Conservation (phyloP, 306 rosid genomes). For the Hippophae tibetana region DNA sequence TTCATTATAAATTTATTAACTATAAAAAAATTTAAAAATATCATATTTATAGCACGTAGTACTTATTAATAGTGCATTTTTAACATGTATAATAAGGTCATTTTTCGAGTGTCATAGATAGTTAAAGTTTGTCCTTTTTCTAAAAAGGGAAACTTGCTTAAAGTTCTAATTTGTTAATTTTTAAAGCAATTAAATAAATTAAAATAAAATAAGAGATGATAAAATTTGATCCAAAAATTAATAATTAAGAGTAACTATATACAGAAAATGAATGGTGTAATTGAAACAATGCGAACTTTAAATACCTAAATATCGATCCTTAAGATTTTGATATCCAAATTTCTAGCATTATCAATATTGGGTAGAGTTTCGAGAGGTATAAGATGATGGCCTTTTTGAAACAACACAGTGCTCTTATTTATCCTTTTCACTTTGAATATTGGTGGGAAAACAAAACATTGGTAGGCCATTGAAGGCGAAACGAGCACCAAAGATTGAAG, state of each 20-base stretch:
- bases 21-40: too few species aligned
- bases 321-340: neutral
- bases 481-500: constrained; percentile 43
- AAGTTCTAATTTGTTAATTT: too few species aligned
- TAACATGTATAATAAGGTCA: too few species aligned
- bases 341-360: constrained; percentile 31
- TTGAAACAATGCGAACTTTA: neutral
- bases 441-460: constrained; percentile 43
- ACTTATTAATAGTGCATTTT: too few species aligned
- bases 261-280: too few species aligned
- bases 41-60: too few species aligned
- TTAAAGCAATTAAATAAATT: too few species aligned
- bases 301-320: neutral
- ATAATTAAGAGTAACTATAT: too few species aligned
- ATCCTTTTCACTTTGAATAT: constrained; percentile 46
- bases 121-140: neutral
- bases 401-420: constrained; percentile 36
- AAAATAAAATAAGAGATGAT: too few species aligned
- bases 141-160: too few species aligned
- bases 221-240: too few species aligned
- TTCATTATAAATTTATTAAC: too few species aligned
- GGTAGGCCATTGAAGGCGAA: constrained; percentile 32
- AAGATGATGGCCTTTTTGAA: constrained; percentile 38
- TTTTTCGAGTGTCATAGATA: neutral
- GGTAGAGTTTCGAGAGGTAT: constrained; percentile 43